phyloP scores from a whole-genome alignment of 1,139 yeast species.

The Pichia sp. region DNA sequence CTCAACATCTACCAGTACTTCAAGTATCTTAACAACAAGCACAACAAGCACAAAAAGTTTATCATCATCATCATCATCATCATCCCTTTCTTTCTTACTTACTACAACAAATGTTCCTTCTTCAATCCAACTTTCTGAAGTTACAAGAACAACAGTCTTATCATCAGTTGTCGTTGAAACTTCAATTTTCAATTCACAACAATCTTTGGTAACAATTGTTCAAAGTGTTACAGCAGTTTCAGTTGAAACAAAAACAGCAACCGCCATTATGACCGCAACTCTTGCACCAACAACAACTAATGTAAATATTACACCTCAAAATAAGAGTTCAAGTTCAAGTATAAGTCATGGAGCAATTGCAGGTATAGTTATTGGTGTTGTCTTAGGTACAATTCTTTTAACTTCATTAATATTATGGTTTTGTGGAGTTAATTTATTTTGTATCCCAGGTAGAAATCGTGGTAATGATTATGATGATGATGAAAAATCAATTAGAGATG shows the following conservation, averaged over 20 bases:
- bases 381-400: slow-evolving; percentile 43
- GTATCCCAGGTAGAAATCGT: slow-evolving; percentile 34
- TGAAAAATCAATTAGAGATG: slow-evolving; percentile 15
- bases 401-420: slow-evolving; percentile 37
- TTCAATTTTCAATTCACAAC: slow-evolving; percentile 19
- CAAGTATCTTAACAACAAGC: slow-evolving; percentile 13
- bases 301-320: slow-evolving; percentile 1
- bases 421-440: slow-evolving; percentile 20
- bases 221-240: slow-evolving; percentile 18
- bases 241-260: slow-evolving; percentile 15
- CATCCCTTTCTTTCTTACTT: slow-evolving; percentile 17
- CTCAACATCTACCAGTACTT: slow-evolving; percentile 14
- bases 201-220: slow-evolving; percentile 18
- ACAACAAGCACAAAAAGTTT: slow-evolving; percentile 6
- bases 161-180: slow-evolving; percentile 26
- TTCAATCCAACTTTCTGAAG: slow-evolving; percentile 8
- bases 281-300: slow-evolving; percentile 13
- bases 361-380: slow-evolving; percentile 62
- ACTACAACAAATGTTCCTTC: slow-evolving; percentile 20
- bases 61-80: slow-evolving; percentile 15
- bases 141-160: slow-evolving; percentile 4
- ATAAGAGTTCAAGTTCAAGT: slow-evolving; percentile 4
- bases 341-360: slow-evolving; percentile 56
- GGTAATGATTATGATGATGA: slow-evolving; percentile 29
- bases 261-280: slow-evolving; percentile 12